Base-by-base conservation (phyloP, 1,139 yeast genomes). In the Yamadazyma triangularis region DNA sequence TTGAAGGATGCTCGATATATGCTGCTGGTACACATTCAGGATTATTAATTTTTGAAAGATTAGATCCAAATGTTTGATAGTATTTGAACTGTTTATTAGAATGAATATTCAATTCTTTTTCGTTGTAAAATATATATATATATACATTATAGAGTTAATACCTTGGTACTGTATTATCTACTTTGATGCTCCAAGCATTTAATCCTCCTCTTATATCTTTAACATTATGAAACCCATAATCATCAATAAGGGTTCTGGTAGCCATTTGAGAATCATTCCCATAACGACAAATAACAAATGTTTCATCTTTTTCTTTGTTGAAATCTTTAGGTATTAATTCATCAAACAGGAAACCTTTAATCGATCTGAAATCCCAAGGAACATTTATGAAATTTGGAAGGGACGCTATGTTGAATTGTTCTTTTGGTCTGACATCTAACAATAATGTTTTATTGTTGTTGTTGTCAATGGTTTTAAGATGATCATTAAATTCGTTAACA, bases 191-290 rank as follows among this genome's bases (percentile, higher is more conserved):
- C 87, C 95, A 91, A 44, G 65, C 69, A 36, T 70, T 64, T 21
- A 88, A 59, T 0, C 98, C 98, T 2, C 97, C 97, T 10, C 54
- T 62, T 4, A 91, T 64, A 51, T 91, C 96, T 34, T 61, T 67
- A 0, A 74, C 87, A 11, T 75, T 59, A 0, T 50, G 35, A 15
- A 70, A 57, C 0, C 77, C 77, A 33, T 73, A 59, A 4, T 64
- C 58, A 10, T 72, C 76, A 29, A 67, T 60, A 29, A 91, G 54
- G 28, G 68, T 58, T 37, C 65, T 58, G 0, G 85, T 78, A 0
- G 95, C 95, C 13, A 77, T 56, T 47, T 86, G 91, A 0, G 97
- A 89, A 52, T 91, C 97, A 52, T 87, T 88, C 4, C 99, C 99
- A 50, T 68, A 79, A 24, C 97, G 70, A 54, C 99, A 91, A 11